Base-by-base conservation (phyloP, 495 filamentous ascomycete species). In the Aspergillus leporis region DNA sequence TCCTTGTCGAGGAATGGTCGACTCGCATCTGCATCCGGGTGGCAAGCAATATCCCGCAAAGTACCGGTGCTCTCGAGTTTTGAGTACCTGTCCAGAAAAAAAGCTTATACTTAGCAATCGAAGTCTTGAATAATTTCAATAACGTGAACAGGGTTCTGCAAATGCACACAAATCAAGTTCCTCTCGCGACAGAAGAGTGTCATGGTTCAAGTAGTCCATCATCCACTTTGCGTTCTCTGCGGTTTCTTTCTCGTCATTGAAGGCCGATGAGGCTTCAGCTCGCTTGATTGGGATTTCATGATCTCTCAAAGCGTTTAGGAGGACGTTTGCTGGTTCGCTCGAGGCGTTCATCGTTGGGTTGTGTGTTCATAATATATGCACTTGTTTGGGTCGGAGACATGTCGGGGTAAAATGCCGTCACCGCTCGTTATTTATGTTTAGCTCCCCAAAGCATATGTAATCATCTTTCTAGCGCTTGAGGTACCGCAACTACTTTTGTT, bases 1-100 rank as follows among this genome's bases (percentile, higher is more conserved):
- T 78, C 75, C 18, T 69, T 69, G 45, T 80, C 77, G 4, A 72
- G 64, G 28, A 80, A 62, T 28, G 74, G 73, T 61, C 71, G 74
- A 7, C 66, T 74, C 51, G 70, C 67, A 41, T 55, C 38, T 23
- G 74, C 51, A 28, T 66, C 64, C 4, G 66, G 53, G 34, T 70
- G 55, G 25, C 59, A 57, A 36, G 75, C 59, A 47, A 79, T 59
- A 16, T 59, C 56, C 13, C 70, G 63, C 22, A 76, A 61, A 31
- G 62, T 43, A 13, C 72, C 68, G 1, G 67, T 70, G 25, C 31
- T 60, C 40, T 76, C 69, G 8, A 80, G 66, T 25, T 66, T 73
- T 9, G 62, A 61, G 34, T 74, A 74, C 51, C 77, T 80, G 53
- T 19, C 14, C 12, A 31, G 14, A 4, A 23, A n/a, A 5, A 9